Conservation (phyloP, 2,329 filamentous ascomycete species). For the Mariannaea sp. region DNA sequence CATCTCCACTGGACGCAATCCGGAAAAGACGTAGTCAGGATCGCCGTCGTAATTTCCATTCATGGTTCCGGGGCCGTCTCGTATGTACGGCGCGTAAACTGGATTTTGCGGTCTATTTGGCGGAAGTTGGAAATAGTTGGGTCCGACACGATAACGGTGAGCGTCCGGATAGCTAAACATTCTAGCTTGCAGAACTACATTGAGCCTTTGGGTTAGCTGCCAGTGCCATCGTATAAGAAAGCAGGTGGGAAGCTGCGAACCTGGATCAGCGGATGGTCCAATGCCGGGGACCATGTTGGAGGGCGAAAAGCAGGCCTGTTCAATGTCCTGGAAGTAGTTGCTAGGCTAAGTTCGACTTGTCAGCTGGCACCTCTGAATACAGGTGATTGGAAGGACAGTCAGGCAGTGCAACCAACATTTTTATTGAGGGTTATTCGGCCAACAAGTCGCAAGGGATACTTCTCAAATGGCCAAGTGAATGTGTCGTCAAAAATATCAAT, state of each 20-base stretch:
- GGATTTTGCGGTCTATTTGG: constrained; percentile 30
- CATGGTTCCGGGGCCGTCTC: constrained; percentile 33
- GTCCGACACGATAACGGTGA: constrained; percentile 65
- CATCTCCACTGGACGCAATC: too few relatives aligned
- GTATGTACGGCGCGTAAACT: constrained; percentile 33
- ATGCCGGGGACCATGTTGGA: constrained; percentile 56
- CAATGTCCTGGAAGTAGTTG: constrained; percentile 56
- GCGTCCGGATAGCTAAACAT: constrained; percentile 67
- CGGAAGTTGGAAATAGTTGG: constrained; percentile 56
- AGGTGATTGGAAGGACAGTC: too few relatives aligned
- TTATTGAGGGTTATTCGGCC: not conserved
- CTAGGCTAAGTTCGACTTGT: not conserved
- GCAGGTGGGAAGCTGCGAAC: not conserved
- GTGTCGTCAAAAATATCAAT: too few relatives aligned
- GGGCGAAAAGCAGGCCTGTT: constrained; percentile 57
- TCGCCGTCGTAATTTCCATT: constrained; percentile 40
- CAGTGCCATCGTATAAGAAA: too few relatives aligned
- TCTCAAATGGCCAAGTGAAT: too few relatives aligned
- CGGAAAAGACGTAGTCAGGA: too few relatives aligned
- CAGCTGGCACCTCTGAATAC: too few relatives aligned
- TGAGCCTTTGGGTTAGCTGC: too few relatives aligned
- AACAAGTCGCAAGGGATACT: not conserved
- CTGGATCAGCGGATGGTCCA: constrained; percentile 51
- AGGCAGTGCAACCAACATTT: too few relatives aligned
- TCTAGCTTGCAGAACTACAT: constrained; percentile 57